Base-by-base conservation (phyloP, 2,329 filamentous ascomycete species). In the Incumbomyces lentus region DNA sequence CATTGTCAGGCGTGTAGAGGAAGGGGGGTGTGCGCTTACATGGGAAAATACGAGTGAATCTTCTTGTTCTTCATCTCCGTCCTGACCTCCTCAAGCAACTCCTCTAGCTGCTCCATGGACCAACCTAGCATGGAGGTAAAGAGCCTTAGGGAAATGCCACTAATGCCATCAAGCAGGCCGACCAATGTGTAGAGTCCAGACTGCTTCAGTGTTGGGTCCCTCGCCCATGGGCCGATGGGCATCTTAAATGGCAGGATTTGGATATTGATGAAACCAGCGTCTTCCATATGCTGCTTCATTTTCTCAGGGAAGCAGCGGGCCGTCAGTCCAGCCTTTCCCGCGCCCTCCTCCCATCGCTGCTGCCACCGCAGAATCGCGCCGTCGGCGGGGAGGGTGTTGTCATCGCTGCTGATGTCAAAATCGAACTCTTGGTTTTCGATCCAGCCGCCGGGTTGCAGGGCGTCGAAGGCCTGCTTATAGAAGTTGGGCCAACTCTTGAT, bases 151-250 rank as follows among this genome's bases (percentile, higher is more conserved):
- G 40, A 46, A 33, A 53, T 37, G 8, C 51, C 51, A n/a, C 48
- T 26, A 2, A 51, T 22, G 3, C 49, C 49, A 26, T 51, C 43
- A 13, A 48, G n/a, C 6, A 53, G 29, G 13, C 34, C 40, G 7
- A 48, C 45, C 7, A 49, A 35, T 2, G 32, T 40, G 38, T 40
- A 50, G 12, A 38, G 18, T 4, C 50, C 50, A 32, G 39, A 41
- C 29, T 61, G 53, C 44, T 62, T 61, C 31, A 62, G 46, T 6
- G 49, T 26, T 11, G 49, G 46, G 34, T 63, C 59, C 36, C 52
- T 61, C 1, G 58, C 50, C 62, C 61, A 64, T 10, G 55, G 42
- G 2, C 61, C 62, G 13, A 64, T 46, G 11, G 51, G 51, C 16
- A 51, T n/a, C 13, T 49, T 49, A 37, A 40, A 49, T 8, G 18